Base-by-base conservation (phyloP, 169 alveolate genomes). In the Eimeria maxima region DNA sequence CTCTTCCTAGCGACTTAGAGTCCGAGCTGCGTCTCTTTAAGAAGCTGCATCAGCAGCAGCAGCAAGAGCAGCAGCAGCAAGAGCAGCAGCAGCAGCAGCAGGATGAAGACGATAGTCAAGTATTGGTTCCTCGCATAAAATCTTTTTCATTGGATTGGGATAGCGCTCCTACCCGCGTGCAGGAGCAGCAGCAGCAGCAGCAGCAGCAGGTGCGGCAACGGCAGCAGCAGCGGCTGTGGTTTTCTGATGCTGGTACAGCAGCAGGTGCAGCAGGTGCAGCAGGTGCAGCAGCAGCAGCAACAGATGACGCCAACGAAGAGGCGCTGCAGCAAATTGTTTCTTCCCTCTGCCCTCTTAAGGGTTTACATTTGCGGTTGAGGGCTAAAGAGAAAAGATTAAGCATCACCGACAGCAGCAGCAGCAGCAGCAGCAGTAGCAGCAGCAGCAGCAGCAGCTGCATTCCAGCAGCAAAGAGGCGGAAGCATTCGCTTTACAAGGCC, bases 11-110 rank as follows among this genome's bases (percentile, higher is more conserved):
- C 22, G 84, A 73, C 50, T 73, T 73, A 22, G 55, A 29, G 84
- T 73, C 84, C 18, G 84, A 73, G 84, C 84, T 73, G 84, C 84
- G 84, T 22, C 60, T 53, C 60, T 53, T 53, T 14, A 7, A 53
- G 60, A 53, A 53, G 60, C 60, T 53, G 60, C 60, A 53, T 7
- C 60, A 53, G 60, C 60, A 53, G 60, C 60, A 53, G 60, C 60
- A 53, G 60, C 20, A 73, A 47, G 50, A 73, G 13, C 55, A 73
- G 84, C 84, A 73, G 84, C 83, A 73, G 83, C 83, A 73, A 47
- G 50, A 73, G 83, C 83, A 73, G 83, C 84, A 73, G 84, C 84
- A 73, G 84, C 55, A 73, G 84, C 84, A 73, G 84, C 84, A 73
- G 84, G 50, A 73, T 27, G 50, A 73, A 2, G 50, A 73, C 22